Evolutionary conservation across 352 stramenopile species (phyloP).

Genomic region (Pythium vanterpoolii): DNA sequence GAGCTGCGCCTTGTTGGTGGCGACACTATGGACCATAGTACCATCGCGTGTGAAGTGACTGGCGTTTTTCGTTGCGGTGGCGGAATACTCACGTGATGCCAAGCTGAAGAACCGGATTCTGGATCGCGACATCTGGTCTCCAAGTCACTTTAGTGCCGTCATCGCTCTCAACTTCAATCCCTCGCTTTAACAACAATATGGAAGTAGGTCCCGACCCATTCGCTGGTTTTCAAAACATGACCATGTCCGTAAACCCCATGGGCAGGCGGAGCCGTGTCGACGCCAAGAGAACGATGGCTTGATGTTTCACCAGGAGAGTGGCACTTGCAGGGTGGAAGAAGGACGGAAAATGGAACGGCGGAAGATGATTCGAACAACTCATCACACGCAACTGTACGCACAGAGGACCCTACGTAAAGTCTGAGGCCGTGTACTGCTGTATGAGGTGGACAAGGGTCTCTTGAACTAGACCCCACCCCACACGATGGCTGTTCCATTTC

Average conservation of each 20-base stretch:
- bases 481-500: background rate
- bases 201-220: background rate
- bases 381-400: no score
- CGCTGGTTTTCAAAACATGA: background rate
- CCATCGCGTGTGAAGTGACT: no score
- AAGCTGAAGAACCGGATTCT: constrained; percentile 8
- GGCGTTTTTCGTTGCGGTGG: background rate
- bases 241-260: background rate
- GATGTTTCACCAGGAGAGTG: background rate
- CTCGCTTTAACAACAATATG: background rate
- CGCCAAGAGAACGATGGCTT: background rate
- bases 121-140: background rate
- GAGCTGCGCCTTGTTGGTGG: no score
- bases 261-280: background rate
- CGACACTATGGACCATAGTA: no score
- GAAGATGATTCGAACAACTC: no score
- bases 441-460: no score
- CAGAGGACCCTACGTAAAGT: no score
- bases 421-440: no score
- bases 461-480: no score
- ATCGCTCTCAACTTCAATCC: constrained; percentile 13
- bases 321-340: background rate
- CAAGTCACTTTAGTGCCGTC: background rate
- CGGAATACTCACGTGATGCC: constrained; percentile 7
- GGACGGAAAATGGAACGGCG: background rate